Evolutionary conservation across 768 basidiomycete species (phyloP), one percentile per base, ranked within the genome.

Genomic region (Hypsizygus marmoreus): DNA sequence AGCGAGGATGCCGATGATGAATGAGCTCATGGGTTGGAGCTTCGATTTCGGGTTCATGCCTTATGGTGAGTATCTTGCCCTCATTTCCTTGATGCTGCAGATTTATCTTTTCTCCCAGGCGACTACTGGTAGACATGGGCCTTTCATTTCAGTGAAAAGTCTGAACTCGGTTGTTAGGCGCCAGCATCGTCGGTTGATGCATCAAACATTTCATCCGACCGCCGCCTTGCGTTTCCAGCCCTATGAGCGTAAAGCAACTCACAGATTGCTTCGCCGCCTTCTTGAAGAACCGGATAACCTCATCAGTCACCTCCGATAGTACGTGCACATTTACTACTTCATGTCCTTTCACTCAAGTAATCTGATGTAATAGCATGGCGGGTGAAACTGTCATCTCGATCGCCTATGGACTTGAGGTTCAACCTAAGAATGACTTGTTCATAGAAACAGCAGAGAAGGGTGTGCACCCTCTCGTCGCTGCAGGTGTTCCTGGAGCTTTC

Each of bases 381-480:
- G 62, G 59, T n/a, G 39, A 50, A 26, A 47, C 30, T 24, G 43
- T 61, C 12, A 45, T 64, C 31, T 43, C 52, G 11, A 33, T 54
- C 14, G 43, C 62, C 30, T 59, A 63, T 41, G 62, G 62, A 10
- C 49, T 61, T 23, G 46, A 63, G 2, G 44, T 60, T 9, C 45
- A 41, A 13, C 45, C 36, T 4, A 36, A 50, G 17, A 40, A 60
- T 33, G 60, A 65, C 41, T 57, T 58, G n/a, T 63, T 50, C 43
- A 46, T 65, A 26, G 36, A 47, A 24, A 46, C 51, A 10, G 49
- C 51, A 23, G 54, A 58, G 29, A 45, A 48, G 17, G 58, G 53
- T 33, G 40, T 52, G 17, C 37, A 50, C 10, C 41, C 49, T 8
- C 31, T 63, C 12, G 43, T 47, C 3, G 45, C 24, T 16, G 51